Evolutionary conservation across 2,329 filamentous ascomycete genomes (phyloP).

Genomic region (Ceratocystis cacaofunesta): DNA sequence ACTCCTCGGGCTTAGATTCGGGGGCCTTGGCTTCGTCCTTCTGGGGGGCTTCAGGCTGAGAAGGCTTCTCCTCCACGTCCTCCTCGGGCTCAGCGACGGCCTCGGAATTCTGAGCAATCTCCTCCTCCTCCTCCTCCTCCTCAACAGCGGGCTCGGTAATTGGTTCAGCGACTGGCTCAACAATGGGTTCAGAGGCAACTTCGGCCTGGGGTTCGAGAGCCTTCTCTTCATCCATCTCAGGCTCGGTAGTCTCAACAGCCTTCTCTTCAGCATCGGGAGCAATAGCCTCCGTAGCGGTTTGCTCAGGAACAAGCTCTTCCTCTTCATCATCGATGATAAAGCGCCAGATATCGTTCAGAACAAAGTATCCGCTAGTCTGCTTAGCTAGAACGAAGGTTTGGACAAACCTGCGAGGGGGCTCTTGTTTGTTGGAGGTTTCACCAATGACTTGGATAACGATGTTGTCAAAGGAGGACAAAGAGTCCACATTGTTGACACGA

Average conservation of each 20-base stretch:
- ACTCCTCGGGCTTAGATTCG: conserved; percentile 5
- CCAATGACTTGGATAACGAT: conserved; percentile 98
- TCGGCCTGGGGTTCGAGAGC: conserved; percentile 28
- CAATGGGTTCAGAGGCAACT: conserved; percentile 15
- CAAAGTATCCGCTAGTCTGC: conserved; percentile 94
- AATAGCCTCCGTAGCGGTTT: conserved; percentile 24
- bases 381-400: conserved; percentile 96
- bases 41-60: conserved; percentile 8
- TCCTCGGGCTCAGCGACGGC: conserved; percentile 48
- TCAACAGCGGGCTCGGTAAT: conserved; percentile 37
- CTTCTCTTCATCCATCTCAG: conserved; percentile 23
- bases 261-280: conserved; percentile 22
- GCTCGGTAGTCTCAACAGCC: conserved; percentile 21
- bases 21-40: conserved; percentile 8
- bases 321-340: conserved; percentile 74
- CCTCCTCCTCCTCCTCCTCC: conserved; percentile 30
- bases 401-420: conserved; percentile 86
- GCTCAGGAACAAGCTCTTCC: conserved; percentile 22
- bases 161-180: conserved; percentile 20
- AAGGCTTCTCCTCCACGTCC: conserved; percentile 29
- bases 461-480: conserved; percentile 79
- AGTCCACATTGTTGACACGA: conserved; percentile 93
- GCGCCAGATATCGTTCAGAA: conserved; percentile 94
- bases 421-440: conserved; percentile 87
- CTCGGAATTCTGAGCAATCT: conserved; percentile 42